Evolutionary conservation across 2,329 filamentous ascomycete genomes (phyloP).

Genomic region (Pezicula radicicola): DNA sequence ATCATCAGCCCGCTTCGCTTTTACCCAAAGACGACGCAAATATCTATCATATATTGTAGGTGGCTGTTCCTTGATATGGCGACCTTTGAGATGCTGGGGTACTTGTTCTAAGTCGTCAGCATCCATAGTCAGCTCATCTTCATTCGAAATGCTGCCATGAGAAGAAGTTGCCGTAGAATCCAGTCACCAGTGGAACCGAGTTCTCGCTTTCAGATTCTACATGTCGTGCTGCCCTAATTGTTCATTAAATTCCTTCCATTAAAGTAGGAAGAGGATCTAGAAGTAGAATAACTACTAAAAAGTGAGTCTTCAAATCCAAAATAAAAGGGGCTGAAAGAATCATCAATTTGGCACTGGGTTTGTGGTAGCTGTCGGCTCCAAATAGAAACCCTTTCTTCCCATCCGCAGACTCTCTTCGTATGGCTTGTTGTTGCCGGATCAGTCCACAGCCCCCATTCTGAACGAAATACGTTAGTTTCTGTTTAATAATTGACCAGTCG

Average conservation of each 20-base stretch:
- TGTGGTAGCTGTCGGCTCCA: constrained; percentile 11
- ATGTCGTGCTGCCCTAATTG: not conserved
- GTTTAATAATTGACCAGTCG: constrained; percentile 3
- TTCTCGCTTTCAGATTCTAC: not conserved
- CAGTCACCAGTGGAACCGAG: too few relatives aligned
- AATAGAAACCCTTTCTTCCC: constrained; percentile 17
- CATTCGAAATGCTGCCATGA: too few relatives aligned
- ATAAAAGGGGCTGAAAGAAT: not conserved
- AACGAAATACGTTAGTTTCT: constrained; percentile 10
- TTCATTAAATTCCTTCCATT: not conserved
- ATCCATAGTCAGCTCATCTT: too few relatives aligned
- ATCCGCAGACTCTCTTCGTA: constrained; percentile 10
- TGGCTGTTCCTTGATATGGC: too few relatives aligned
- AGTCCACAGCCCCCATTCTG: constrained; percentile 13
- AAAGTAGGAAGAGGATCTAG: constrained; percentile 7
- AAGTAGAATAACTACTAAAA: constrained; percentile 4
- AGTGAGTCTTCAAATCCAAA: not conserved
- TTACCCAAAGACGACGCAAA: too few relatives aligned
- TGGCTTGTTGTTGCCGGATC: constrained; percentile 9
- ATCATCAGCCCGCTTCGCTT: not conserved
- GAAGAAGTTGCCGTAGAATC: not conserved
- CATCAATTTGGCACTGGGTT: constrained; percentile 7
- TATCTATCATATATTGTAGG: too few relatives aligned
- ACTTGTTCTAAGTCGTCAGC: too few relatives aligned
- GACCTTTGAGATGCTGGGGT: too few relatives aligned